Evolutionary conservation across 225 moss, liverwort and hornwort species (phyloP).

Genomic region (Anthoceros angustus): DNA sequence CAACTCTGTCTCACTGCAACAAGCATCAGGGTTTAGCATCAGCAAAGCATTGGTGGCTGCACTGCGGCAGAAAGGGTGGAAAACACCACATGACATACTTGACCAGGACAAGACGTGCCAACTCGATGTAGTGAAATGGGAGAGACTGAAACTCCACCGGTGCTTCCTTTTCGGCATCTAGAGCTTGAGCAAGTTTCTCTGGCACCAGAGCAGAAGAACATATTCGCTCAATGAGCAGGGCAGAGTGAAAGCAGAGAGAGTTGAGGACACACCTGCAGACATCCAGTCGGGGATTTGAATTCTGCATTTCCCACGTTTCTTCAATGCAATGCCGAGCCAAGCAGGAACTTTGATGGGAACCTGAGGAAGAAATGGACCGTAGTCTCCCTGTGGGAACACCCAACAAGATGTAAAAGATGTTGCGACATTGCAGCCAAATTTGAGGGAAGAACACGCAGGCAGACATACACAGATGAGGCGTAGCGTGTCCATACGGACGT

Average conservation of each 20-base stretch:
- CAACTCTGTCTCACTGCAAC: neutral
- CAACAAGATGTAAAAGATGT: neutral
- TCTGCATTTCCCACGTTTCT: slow-evolving; percentile 85
- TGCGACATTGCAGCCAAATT: neutral
- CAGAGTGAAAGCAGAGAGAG: neutral
- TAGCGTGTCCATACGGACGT: slow-evolving; percentile 82
- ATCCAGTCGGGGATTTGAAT: slow-evolving; percentile 90
- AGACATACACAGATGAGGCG: neutral
- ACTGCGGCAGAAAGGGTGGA: neutral
- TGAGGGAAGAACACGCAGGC: neutral
- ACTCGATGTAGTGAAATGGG: slow-evolving; percentile 94
- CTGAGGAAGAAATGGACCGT: slow-evolving; percentile 90
- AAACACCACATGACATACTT: slow-evolving; percentile 30
- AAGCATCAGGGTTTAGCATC: neutral
- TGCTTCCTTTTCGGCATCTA: slow-evolving; percentile 88
- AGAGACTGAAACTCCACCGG: slow-evolving; percentile 84
- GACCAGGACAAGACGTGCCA: slow-evolving; percentile 80
- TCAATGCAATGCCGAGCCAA: slow-evolving; percentile 93
- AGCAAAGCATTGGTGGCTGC: neutral
- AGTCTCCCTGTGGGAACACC: slow-evolving; percentile 49
- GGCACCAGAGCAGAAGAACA: slow-evolving; percentile 14
- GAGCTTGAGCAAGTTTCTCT: slow-evolving; percentile 69
- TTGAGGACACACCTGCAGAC: slow-evolving; percentile 48
- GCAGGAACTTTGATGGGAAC: slow-evolving; percentile 78
- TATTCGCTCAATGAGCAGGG: neutral